Conservation (phyloP, 2,329 filamentous ascomycete genomes). For the Venturia aucupariae region DNA sequence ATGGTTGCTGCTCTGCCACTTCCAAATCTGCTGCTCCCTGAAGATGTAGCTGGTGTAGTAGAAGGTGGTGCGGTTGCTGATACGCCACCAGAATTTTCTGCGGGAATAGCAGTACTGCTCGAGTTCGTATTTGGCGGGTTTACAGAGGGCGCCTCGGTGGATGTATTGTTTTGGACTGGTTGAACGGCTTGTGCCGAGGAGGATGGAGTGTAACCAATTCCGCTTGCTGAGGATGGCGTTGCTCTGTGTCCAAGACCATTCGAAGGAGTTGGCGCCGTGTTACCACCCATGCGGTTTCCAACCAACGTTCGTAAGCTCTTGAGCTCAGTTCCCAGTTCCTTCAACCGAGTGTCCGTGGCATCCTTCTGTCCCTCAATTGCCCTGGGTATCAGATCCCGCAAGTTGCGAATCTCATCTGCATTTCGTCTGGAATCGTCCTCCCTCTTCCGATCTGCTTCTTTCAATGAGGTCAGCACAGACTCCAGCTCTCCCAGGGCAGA, state of each 20-base stretch:
- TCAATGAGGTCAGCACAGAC: conserved; percentile 69
- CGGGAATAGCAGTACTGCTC: not conserved
- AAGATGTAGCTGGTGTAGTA: conserved; percentile 17
- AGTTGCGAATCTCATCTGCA: conserved; percentile 71
- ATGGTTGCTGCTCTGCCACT: conserved; percentile 31
- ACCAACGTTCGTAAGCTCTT: conserved; percentile 89
- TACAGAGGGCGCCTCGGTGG: not conserved
- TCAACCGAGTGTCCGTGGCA: conserved; percentile 67
- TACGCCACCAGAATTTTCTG: conserved; percentile 17
- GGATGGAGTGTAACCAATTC: conserved; percentile 1
- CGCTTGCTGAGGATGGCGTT: conserved; percentile 8
- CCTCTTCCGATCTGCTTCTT: conserved; percentile 67
- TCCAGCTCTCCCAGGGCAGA: conserved; percentile 75
- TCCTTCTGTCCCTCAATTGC: conserved; percentile 84
- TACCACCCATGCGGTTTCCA: conserved; percentile 45
- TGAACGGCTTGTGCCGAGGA: not conserved
- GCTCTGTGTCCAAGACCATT: conserved; percentile 10
- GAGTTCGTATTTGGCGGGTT: conserved; percentile 12
- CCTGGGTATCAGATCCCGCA: conserved; percentile 80
- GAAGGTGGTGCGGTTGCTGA: conserved; percentile 18
- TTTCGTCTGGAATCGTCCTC: conserved; percentile 83
- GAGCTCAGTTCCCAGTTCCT: conserved; percentile 78
- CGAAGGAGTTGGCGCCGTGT: conserved; percentile 18
- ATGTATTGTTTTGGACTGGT: not conserved
- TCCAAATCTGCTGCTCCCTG: conserved; percentile 22